A percentile compares a stretch with the other conserved stretches of the same genome.
Evolutionary conservation across 1,139 yeast species (phyloP).

Genomic region (Yamadazyma sp.): DNA sequence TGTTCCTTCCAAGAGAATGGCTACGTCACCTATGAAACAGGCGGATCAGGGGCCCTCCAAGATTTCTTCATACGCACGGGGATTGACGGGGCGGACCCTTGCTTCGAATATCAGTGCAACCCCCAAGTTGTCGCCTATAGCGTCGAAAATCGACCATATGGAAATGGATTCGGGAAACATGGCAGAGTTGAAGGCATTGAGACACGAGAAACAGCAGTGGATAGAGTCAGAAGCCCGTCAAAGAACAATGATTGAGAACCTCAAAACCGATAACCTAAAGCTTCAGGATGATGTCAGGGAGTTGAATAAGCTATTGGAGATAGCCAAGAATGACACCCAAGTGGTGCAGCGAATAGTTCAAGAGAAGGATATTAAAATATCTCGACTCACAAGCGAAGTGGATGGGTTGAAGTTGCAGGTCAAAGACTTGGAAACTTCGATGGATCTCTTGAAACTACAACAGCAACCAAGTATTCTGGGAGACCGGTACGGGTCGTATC

Average conservation of each 20-base stretch:
- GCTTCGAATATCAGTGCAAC: slow-evolving; percentile 18
- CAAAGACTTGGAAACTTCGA: slow-evolving; percentile 51
- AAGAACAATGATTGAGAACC: slow-evolving; percentile 36
- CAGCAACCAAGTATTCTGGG: slow-evolving; percentile 3
- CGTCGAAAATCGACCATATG: slow-evolving; percentile 9
- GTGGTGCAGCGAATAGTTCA: slow-evolving; percentile 57
- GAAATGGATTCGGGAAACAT: slow-evolving; percentile 24
- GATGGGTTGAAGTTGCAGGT: slow-evolving; percentile 53
- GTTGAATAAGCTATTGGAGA: slow-evolving; percentile 33
- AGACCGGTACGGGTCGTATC: slow-evolving; percentile 4
- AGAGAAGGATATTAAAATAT: slow-evolving; percentile 66
- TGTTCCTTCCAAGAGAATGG: slow-evolving; percentile 64
- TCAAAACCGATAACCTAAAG: slow-evolving; percentile 43
- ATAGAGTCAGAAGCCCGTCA: slow-evolving; percentile 42
- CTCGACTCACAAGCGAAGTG: slow-evolving; percentile 58
- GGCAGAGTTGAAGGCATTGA: slow-evolving; percentile 52
- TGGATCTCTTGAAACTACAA: slow-evolving; percentile 44
- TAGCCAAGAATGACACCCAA: slow-evolving; percentile 49
- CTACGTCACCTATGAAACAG: slow-evolving; percentile 64
- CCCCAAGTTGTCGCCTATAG: slow-evolving; percentile 13
- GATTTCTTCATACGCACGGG: slow-evolving; percentile 31
- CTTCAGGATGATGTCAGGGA: slow-evolving; percentile 44
- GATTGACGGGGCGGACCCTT: slow-evolving; percentile 40
- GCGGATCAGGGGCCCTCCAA: slow-evolving; percentile 27
- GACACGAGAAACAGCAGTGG: slow-evolving; percentile 56